Conservation (phyloP, 2,329 filamentous ascomycete species). For the Cadophora malorum region DNA sequence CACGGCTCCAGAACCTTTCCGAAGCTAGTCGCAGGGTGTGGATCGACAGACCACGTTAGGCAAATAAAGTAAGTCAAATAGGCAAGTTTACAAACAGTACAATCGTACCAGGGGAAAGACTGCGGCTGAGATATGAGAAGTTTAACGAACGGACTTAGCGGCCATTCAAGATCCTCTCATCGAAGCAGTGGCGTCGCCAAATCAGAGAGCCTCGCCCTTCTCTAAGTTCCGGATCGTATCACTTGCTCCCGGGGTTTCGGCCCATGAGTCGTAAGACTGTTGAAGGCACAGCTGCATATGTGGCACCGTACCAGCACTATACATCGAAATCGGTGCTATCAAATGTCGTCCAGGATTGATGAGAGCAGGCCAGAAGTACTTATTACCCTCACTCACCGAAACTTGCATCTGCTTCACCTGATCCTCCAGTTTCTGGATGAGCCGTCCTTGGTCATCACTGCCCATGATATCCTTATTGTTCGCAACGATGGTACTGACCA, state of each 20-base stretch:
- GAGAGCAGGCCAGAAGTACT: constrained; percentile 41
- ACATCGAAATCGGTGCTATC: constrained; percentile 25
- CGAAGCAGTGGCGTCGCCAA: constrained; percentile 34
- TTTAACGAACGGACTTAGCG: too few relatives aligned
- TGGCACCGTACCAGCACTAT: constrained; percentile 35
- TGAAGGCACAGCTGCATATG: constrained; percentile 41
- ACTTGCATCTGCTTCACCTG: constrained; percentile 42
- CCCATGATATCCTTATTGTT: constrained; percentile 33
- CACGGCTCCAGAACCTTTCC: too few relatives aligned
- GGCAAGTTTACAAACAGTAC: too few relatives aligned
- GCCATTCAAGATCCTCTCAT: too few relatives aligned
- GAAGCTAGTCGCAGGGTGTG: too few relatives aligned
- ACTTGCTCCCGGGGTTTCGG: constrained; percentile 41
- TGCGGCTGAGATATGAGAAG: too few relatives aligned
- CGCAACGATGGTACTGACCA: constrained; percentile 39
- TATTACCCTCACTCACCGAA: constrained; percentile 36
- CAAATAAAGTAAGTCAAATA: too few relatives aligned
- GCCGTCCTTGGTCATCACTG: constrained; percentile 25
- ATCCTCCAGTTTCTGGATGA: constrained; percentile 35
- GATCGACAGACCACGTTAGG: too few relatives aligned
- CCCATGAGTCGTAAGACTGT: constrained; percentile 28
- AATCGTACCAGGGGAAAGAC: too few relatives aligned
- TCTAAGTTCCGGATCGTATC: constrained; percentile 33
- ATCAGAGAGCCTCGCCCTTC: background rate
- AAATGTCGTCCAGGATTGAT: constrained; percentile 39